phyloP scores from a whole-genome alignment of 2,329 filamentous ascomycete species.

The Nemania diffusa region DNA sequence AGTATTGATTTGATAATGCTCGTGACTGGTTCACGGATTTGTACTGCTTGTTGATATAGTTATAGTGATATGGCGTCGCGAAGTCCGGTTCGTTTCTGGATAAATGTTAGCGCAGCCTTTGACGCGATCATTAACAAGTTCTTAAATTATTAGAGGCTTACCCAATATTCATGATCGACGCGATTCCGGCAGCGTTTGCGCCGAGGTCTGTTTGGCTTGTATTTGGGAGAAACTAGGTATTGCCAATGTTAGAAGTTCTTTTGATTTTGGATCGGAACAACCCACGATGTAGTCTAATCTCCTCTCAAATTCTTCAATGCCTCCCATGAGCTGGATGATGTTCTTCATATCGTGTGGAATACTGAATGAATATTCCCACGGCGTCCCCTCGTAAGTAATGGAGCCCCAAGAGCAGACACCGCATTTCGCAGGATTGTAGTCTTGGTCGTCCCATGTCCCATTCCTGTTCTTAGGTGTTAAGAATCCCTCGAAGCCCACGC shows the following conservation, averaged over 20 bases:
- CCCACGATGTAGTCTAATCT: constrained; percentile 52
- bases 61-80: constrained; percentile 66
- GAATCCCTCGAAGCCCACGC: constrained; percentile 63
- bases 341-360: constrained; percentile 67
- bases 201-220: constrained; percentile 25
- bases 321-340: constrained; percentile 63
- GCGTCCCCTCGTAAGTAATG: constrained; percentile 61
- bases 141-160: neutral
- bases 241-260: neutral
- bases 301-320: constrained; percentile 60
- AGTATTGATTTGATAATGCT: constrained; percentile 60
- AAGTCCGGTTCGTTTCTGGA: constrained; percentile 69
- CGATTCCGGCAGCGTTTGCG: constrained; percentile 23
- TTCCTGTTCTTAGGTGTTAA: constrained; percentile 63
- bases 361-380: constrained; percentile 59
- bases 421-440: constrained; percentile 62
- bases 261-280: neutral
- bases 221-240: constrained; percentile 28
- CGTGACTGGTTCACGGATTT: constrained; percentile 62
- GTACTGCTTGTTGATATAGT: constrained; percentile 63
- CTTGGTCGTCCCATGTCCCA: constrained; percentile 52
- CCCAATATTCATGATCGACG: constrained; percentile 32
- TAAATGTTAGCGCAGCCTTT: constrained; percentile 39
- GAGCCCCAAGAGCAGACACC: constrained; percentile 60
- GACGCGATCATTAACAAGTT: neutral